Evolutionary conservation across 2,329 filamentous ascomycete genomes (phyloP).

Genomic region (Proliferodiscus dingleyae): DNA sequence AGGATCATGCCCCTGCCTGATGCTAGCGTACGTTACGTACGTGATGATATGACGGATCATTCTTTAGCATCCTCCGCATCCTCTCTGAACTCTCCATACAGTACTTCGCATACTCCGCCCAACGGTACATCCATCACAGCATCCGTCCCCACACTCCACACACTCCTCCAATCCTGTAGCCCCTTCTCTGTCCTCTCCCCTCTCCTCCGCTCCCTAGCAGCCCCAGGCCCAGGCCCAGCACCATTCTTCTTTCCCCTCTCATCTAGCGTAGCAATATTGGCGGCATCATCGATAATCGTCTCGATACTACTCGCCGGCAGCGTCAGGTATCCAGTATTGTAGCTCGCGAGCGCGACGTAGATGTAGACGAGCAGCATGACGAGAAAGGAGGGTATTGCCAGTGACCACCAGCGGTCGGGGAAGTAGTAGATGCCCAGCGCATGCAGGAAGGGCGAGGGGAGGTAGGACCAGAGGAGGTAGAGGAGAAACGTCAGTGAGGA

Average conservation of each 20-base stretch:
- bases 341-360: constrained; percentile 84
- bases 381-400: constrained; percentile 85
- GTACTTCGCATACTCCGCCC: constrained; percentile 87
- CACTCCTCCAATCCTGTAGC: constrained; percentile 62
- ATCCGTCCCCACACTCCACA: constrained; percentile 93
- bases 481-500: constrained; percentile 74
- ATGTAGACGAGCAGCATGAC: constrained; percentile 88
- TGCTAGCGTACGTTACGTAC: too few relatives aligned
- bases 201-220: constrained; percentile 33
- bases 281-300: constrained; percentile 87
- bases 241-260: constrained; percentile 52
- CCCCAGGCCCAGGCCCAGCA: too few relatives aligned
- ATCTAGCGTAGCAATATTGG: constrained; percentile 79
- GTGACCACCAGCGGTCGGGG: constrained; percentile 94
- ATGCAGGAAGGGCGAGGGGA: constrained; percentile 87
- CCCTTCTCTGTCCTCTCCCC: constrained; percentile 18
- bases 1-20: too few relatives aligned
- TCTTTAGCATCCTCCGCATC: constrained; percentile 17
- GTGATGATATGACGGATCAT: too few relatives aligned
- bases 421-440: constrained; percentile 95
- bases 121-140: constrained; percentile 96
- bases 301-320: constrained; percentile 74
- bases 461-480: constrained; percentile 71
- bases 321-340: constrained; percentile 87
- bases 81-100: constrained; percentile 66